These are phyloP conservation scores for Plicaturopsis crispa DNA, from an alignment of 768 basidiomycete species.

Conservation along the genomic window DNA sequence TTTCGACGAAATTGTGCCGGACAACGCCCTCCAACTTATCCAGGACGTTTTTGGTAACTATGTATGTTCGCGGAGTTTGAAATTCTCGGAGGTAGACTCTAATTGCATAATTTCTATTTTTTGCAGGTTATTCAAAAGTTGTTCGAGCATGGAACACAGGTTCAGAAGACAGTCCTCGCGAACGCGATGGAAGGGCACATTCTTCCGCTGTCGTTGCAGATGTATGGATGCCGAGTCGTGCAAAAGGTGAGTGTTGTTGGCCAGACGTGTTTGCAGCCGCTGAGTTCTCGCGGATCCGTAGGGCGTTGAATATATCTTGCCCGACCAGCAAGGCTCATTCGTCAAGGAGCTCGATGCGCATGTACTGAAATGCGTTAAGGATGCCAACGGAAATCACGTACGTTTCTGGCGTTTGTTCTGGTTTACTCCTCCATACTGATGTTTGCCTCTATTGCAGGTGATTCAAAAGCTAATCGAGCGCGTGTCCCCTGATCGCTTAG, in stretches of 20 bases:
- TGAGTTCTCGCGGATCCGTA: constrained; percentile 21
- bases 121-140: constrained; percentile 86
- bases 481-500: constrained; percentile 67
- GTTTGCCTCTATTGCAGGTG: constrained; percentile 36
- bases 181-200: constrained; percentile 73
- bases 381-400: constrained; percentile 94
- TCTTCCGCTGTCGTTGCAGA: constrained; percentile 71
- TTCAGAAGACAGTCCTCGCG: constrained; percentile 66
- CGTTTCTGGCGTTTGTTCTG: constrained; percentile 13
- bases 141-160: constrained; percentile 77
- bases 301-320: constrained; percentile 77
- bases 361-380: constrained; percentile 80
- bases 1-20: constrained; percentile 84
- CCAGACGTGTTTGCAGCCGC: not conserved
- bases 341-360: constrained; percentile 75
- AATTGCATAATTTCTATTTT: constrained; percentile 7
- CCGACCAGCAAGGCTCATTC: constrained; percentile 70
- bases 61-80: constrained; percentile 40
- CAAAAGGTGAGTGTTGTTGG: constrained; percentile 60
- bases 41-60: constrained; percentile 97
- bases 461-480: constrained; percentile 85
- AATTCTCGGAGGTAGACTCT: no score
- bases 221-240: constrained; percentile 95
- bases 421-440: constrained; percentile 5
- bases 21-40: constrained; percentile 67